phyloP scores from a whole-genome alignment of 2,329 filamentous ascomycete species.

The Coniochaeta ligniaria region DNA sequence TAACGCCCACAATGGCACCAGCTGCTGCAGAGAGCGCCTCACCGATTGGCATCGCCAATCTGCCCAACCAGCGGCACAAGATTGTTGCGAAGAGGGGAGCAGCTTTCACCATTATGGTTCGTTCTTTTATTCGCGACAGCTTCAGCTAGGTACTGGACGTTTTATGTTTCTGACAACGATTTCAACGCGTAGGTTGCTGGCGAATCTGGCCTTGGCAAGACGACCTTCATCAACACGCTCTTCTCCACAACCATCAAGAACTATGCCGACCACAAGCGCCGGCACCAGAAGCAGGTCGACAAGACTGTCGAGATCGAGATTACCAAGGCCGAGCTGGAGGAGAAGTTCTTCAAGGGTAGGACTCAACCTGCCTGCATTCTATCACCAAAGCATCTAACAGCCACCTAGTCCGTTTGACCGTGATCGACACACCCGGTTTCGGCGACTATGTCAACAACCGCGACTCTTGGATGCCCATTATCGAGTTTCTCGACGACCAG shows the following conservation, averaged over 20 bases:
- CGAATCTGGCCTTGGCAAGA: slow-evolving; percentile 98
- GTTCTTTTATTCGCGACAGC: slow-evolving; percentile 13
- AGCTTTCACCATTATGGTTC: slow-evolving; percentile 98
- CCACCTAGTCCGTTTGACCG: slow-evolving; percentile 79
- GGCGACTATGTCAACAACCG: slow-evolving; percentile 99
- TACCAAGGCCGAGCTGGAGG: slow-evolving; percentile 98
- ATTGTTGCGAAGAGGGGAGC: slow-evolving; percentile 80
- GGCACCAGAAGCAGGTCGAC: slow-evolving; percentile 98
- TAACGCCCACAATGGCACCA: slow-evolving; percentile 45
- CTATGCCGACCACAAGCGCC: slow-evolving; percentile 99
- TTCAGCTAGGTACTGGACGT: slow-evolving; percentile 10
- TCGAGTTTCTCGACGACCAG: slow-evolving; percentile 99
- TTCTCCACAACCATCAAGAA: slow-evolving; percentile 99
- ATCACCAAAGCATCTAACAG: slow-evolving; percentile 9
- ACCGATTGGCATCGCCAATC: slow-evolving; percentile 67
- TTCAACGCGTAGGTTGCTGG: slow-evolving; percentile 70
- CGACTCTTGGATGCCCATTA: slow-evolving; percentile 99
- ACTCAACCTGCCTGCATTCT: slow-evolving; percentile 3
- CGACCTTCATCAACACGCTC: slow-evolving; percentile 99
- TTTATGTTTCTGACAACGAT: slow-evolving; percentile 15
- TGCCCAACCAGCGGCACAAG: slow-evolving; percentile 69
- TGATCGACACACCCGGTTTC: slow-evolving; percentile 98
- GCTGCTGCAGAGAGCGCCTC: slow-evolving; percentile 53
- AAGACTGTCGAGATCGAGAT: slow-evolving; percentile 99
- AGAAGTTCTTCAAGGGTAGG: slow-evolving; percentile 99